Evolutionary conservation across 345 rosid species (phyloP).

Genomic region (Geranium brycei): DNA sequence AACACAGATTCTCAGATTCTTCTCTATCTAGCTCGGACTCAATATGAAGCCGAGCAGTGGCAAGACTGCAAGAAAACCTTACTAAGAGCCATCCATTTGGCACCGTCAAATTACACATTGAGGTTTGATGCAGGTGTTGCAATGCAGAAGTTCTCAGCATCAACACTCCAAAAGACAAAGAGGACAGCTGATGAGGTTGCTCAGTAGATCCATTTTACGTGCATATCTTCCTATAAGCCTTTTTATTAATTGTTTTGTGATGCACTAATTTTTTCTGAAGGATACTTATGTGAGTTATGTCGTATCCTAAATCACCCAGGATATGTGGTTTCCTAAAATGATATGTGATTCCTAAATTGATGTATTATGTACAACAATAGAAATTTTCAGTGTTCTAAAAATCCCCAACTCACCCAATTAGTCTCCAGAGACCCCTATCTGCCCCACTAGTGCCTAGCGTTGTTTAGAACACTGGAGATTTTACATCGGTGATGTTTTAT

Average conservation of each 20-base stretch:
- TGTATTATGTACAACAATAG: no score
- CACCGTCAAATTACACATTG: conserved; percentile 85
- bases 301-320: background rate
- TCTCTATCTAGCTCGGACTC: conserved; percentile 88
- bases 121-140: conserved; percentile 97
- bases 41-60: conserved; percentile 99
- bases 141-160: conserved; percentile 95
- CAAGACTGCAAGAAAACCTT: conserved; percentile 97
- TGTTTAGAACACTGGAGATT: no score
- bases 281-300: background rate
- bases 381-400: no score
- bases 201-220: conserved; percentile 1
- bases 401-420: no score
- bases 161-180: conserved; percentile 81
- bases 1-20: conserved; percentile 86
- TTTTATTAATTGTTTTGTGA: background rate
- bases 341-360: no score
- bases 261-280: background rate
- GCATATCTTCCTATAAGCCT: conserved; percentile 3
- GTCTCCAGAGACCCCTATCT: no score
- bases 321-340: no score
- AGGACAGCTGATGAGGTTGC: conserved; percentile 87
- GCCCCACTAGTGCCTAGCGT: no score
- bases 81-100: conserved; percentile 79
- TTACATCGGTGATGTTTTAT: no score